Evolutionary conservation across 2,329 filamentous ascomycete genomes (phyloP).

Genomic region (Rhinocladiella mackenziei): DNA sequence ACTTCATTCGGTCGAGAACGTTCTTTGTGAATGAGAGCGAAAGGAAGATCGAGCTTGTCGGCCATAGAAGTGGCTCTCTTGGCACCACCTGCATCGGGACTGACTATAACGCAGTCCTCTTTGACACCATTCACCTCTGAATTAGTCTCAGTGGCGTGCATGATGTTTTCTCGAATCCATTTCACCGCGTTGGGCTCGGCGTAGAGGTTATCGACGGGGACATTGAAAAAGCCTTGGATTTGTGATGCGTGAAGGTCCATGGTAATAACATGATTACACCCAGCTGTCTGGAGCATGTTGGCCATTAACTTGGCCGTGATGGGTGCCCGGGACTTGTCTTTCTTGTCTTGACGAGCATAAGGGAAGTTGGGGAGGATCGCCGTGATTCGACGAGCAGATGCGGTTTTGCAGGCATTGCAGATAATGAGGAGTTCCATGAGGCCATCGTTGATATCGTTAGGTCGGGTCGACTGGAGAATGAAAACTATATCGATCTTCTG

Average conservation of each 20-base stretch:
- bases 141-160: slow-evolving; percentile 57
- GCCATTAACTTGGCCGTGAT: slow-evolving; percentile 95
- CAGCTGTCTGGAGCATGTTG: slow-evolving; percentile 94
- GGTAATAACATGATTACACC: slow-evolving; percentile 89
- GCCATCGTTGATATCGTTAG: slow-evolving; percentile 95
- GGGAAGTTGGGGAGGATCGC: slow-evolving; percentile 95
- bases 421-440: slow-evolving; percentile 98
- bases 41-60: slow-evolving; percentile 82
- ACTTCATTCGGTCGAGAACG: slow-evolving; percentile 87
- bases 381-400: slow-evolving; percentile 83
- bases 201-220: slow-evolving; percentile 76
- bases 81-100: slow-evolving; percentile 88
- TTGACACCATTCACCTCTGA: slow-evolving; percentile 23
- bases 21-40: slow-evolving; percentile 96
- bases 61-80: slow-evolving; percentile 92
- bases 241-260: slow-evolving; percentile 95
- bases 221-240: slow-evolving; percentile 94
- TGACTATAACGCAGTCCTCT: slow-evolving; percentile 74
- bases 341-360: slow-evolving; percentile 96
- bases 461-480: slow-evolving; percentile 81
- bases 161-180: slow-evolving; percentile 85
- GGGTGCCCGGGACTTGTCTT: slow-evolving; percentile 91
- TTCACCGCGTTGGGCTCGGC: slow-evolving; percentile 87
- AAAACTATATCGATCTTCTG: slow-evolving; percentile 58
- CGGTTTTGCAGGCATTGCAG: slow-evolving; percentile 90